Conservation (phyloP, 2,329 filamentous ascomycete genomes). For the Penicillium sp. region DNA sequence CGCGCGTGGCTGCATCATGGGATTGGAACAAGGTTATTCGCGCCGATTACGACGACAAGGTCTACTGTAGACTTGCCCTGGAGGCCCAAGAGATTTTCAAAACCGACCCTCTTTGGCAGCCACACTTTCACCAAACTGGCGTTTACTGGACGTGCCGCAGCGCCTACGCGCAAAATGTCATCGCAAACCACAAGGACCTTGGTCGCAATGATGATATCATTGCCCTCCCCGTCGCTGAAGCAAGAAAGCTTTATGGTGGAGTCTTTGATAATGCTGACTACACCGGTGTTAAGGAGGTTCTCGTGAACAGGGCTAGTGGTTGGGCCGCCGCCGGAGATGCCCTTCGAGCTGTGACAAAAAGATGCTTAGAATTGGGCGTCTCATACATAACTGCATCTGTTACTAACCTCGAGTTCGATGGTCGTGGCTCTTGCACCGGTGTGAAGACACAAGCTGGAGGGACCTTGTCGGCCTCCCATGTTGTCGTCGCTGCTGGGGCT, state of each 20-base stretch:
- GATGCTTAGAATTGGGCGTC: conserved; percentile 55
- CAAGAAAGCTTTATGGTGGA: conserved; percentile 55
- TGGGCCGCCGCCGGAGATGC: conserved; percentile 63
- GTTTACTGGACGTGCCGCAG: conserved; percentile 50
- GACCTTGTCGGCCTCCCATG: conserved; percentile 26
- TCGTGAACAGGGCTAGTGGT: conserved; percentile 60
- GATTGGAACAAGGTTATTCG: conserved; percentile 32
- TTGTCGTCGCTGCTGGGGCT: conserved; percentile 31
- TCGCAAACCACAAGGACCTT: conserved; percentile 51
- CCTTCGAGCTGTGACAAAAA: conserved; percentile 54
- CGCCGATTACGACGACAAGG: conserved; percentile 30
- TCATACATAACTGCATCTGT: conserved; percentile 52
- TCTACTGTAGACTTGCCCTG: conserved; percentile 27
- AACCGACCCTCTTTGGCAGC: conserved; percentile 34
- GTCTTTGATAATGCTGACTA: conserved; percentile 62
- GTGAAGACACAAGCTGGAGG: conserved; percentile 25
- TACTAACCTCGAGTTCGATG: conserved; percentile 47
- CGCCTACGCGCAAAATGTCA: conserved; percentile 49
- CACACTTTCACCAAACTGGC: conserved; percentile 52
- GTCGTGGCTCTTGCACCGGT: conserved; percentile 40
- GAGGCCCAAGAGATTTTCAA: conserved; percentile 34
- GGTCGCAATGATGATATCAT: conserved; percentile 47
- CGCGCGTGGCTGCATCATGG: conserved; percentile 32
- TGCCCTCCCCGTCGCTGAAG: conserved; percentile 52
- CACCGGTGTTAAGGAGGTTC: conserved; percentile 53